Evolutionary conservation across 305 asterid genomes (phyloP), one percentile per base, ranked within the genome.

Genomic region (Fraxinus paxiana): DNA sequence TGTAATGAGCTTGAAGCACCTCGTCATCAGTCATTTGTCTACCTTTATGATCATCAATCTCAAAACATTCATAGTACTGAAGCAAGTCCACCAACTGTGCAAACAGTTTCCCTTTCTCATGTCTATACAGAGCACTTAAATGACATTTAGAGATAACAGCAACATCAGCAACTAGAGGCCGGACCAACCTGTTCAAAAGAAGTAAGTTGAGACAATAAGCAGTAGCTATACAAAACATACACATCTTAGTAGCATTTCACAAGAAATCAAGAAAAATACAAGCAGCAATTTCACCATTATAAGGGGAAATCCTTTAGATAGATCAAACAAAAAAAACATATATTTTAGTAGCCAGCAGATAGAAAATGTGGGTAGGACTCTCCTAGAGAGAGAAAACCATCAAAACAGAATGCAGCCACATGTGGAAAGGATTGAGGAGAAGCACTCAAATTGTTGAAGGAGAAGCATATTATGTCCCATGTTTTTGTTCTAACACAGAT

Each of bases 21-120:
- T 94, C 99, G 84, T 96, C 99, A 84, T 94, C 99, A 83, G 97
- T 90, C 98, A 92, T 94, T 89, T 96, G 99, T 83, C 96, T 89
- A 87, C 99, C 99, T 81, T 90, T 85, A 85, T 91, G 95, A 81
- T 96, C 97, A 90, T 96, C 97, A 81, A 96, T 94, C 87, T 93
- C 98, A 85, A 96, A 96, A 65, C 92, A 90, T 89, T 92, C 99
- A 84, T 96, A 96, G 85, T 92, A 96, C 88, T 96, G 97, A 82
- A 96, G 98, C 89, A 96, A 87, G 88, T 96, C 99, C 77, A 94
- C 98, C 84, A 96, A 84, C 89, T 96, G 99, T 8, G 94, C 94
- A 82, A 96, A 96, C 74, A 96, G 97, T 82, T 92, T 94, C 85
- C 99, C 98, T 81, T 88, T 94, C 77, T 90, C 97, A 82, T 96